Evolutionary conservation across 2,329 filamentous ascomycete genomes (phyloP).

Genomic region (Rhytidhysteron rufulum): DNA sequence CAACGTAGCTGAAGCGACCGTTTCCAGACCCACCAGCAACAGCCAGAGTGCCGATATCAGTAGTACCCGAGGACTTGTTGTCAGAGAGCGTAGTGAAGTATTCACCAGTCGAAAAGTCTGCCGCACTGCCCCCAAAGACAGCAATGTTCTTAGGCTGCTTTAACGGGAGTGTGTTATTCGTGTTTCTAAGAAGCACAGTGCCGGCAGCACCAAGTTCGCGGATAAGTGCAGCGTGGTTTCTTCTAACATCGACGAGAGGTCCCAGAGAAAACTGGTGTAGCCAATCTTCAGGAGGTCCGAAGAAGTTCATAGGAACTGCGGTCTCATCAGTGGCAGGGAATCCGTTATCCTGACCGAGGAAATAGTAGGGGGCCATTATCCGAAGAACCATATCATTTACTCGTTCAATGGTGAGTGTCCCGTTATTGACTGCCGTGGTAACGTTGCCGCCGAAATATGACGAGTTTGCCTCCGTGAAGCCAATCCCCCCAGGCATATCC

Average conservation of each 20-base stretch:
- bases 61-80: constrained; percentile 21
- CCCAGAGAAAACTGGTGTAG: constrained; percentile 31
- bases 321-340: constrained; percentile 31
- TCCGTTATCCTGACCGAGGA: constrained; percentile 30
- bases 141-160: constrained; percentile 42
- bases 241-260: constrained; percentile 35
- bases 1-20: constrained; percentile 35
- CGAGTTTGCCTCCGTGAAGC: constrained; percentile 9
- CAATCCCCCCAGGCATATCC: constrained; percentile 38
- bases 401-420: constrained; percentile 29
- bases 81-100: constrained; percentile 17
- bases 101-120: constrained; percentile 45
- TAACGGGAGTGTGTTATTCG: constrained; percentile 44
- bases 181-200: constrained; percentile 41
- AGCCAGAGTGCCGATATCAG: constrained; percentile 42
- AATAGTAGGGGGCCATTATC: constrained; percentile 39
- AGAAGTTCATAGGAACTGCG: constrained; percentile 19
- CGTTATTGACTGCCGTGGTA: constrained; percentile 28
- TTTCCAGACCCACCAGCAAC: constrained; percentile 41
- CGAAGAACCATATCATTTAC: constrained; percentile 40
- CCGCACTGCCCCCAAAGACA: constrained; percentile 43
- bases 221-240: constrained; percentile 32
- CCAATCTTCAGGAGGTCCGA: constrained; percentile 11
- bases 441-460: constrained; percentile 33
- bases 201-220: constrained; percentile 37